Evolutionary conservation across 2,329 filamentous ascomycete genomes (phyloP).

Genomic region (Trichothecium sympodiale): DNA sequence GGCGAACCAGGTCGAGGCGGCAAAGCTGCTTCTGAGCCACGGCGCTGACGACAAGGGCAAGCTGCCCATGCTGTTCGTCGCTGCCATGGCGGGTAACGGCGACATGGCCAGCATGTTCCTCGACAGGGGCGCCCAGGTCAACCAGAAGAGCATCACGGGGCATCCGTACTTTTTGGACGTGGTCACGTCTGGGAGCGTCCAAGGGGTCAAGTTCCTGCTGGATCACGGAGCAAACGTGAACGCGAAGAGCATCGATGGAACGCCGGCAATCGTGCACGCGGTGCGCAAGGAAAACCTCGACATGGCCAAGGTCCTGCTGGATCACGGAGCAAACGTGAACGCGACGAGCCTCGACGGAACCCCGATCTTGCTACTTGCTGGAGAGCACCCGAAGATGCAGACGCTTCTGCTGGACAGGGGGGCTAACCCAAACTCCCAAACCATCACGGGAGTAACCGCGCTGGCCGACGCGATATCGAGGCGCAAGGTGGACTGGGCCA

Average conservation of each 20-base stretch:
- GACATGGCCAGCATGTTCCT: slow-evolving; percentile 16
- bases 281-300: slow-evolving; percentile 15
- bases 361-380: slow-evolving; percentile 18
- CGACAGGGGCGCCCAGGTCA: slow-evolving; percentile 16
- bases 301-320: slow-evolving; percentile 16
- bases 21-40: slow-evolving; percentile 18
- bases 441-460: slow-evolving; percentile 18
- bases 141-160: slow-evolving; percentile 16
- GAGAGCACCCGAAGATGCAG: slow-evolving; percentile 14
- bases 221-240: slow-evolving; percentile 18
- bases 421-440: slow-evolving; percentile 17
- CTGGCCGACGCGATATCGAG: slow-evolving; percentile 20
- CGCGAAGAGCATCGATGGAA: slow-evolving; percentile 13
- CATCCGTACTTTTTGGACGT: slow-evolving; percentile 19
- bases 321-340: slow-evolving; percentile 23
- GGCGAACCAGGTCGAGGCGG: slow-evolving; percentile 17
- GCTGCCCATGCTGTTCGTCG: slow-evolving; percentile 21
- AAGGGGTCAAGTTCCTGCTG: slow-evolving; percentile 17
- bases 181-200: slow-evolving; percentile 12
- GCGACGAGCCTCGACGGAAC: slow-evolving; percentile 17
- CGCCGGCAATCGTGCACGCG: slow-evolving; percentile 15
- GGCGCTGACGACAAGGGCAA: slow-evolving; percentile 17
- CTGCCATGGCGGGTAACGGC: slow-evolving; percentile 16
- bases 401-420: slow-evolving; percentile 22
- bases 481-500: slow-evolving; percentile 18